A percentile compares a stretch with the other conserved stretches of the same genome.
Evolutionary conservation across 192 early-diverging fungal genomes (phyloP).

Genomic region (Allomyces macrogynus): DNA sequence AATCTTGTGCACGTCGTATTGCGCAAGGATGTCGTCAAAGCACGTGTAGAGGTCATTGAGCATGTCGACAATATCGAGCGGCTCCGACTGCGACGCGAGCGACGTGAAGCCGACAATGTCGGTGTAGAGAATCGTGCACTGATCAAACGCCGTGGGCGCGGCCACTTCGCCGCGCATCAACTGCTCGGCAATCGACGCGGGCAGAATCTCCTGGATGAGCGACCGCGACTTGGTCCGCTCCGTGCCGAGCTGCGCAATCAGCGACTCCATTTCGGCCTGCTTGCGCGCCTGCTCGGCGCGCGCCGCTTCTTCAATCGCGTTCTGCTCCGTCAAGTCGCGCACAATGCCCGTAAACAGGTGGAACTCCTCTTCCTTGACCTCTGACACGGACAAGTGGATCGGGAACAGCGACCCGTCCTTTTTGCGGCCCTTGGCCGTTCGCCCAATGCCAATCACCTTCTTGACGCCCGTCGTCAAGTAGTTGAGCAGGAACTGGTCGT

Average conservation of each 20-base stretch:
- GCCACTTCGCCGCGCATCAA: not conserved
- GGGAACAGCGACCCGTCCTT: constrained; percentile 3
- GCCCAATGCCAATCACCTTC: constrained; percentile 5
- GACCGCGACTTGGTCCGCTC: not conserved
- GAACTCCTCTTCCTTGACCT: constrained; percentile 3
- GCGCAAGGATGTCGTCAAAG: not conserved
- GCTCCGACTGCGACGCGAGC: not conserved
- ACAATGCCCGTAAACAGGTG: constrained; percentile 6
- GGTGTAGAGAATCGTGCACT: not conserved
- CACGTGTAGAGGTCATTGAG: not conserved
- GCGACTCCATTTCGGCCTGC: not conserved
- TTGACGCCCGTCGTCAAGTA: constrained; percentile 6
- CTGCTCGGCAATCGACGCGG: not conserved
- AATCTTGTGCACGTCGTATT: not conserved
- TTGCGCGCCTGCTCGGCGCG: not conserved
- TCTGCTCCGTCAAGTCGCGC: constrained; percentile 3
- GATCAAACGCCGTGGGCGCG: not conserved
- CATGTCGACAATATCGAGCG: not conserved
- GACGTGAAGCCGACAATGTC: not conserved
- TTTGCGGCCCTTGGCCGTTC: not conserved
- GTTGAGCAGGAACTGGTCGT: constrained; percentile 4
- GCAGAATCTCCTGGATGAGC: not conserved
- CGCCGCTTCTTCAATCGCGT: not conserved
- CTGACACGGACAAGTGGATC: constrained; percentile 2
- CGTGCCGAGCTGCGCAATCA: not conserved